A percentile compares a stretch with the other conserved stretches of the same genome.
These are phyloP conservation scores for Beauveria medogensis DNA, from an alignment of 2,329 filamentous ascomycete genomes.

Conservation along the genomic window DNA sequence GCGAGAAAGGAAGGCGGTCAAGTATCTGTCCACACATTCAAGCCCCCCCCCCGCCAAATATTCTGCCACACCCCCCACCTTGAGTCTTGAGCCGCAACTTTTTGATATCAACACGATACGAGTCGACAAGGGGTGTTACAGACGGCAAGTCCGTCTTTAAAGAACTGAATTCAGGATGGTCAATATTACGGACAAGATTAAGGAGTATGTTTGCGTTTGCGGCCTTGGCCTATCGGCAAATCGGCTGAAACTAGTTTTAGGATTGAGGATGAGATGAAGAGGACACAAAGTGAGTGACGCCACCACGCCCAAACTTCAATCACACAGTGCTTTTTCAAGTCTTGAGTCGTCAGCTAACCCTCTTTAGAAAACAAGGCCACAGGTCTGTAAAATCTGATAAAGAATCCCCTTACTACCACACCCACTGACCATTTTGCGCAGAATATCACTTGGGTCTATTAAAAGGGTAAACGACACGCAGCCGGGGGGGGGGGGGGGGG, in stretches of 20 bases:
- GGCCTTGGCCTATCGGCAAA: slow-evolving; percentile 9
- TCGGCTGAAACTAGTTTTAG: slow-evolving; percentile 37
- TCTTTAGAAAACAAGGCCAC: slow-evolving; percentile 92
- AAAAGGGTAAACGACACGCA: slow-evolving; percentile 62
- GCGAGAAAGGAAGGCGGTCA: slow-evolving; percentile 15
- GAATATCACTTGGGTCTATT: slow-evolving; percentile 97
- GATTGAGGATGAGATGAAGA: slow-evolving; percentile 99
- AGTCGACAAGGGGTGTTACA: slow-evolving; percentile 7
- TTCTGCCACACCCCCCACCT: slow-evolving; percentile 22
- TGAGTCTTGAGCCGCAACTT: not conserved
- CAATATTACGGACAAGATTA: slow-evolving; percentile 99
- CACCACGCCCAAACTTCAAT: not conserved
- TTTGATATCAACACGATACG: not conserved
- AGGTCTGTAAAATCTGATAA: slow-evolving; percentile 49
- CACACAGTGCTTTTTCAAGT: not conserved
- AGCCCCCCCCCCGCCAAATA: slow-evolving; percentile 14
- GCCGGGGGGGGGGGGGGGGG: no score
- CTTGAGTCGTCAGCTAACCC: slow-evolving; percentile 15
- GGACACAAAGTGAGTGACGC: slow-evolving; percentile 76
- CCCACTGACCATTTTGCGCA: slow-evolving; percentile 29
- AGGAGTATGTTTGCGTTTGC: slow-evolving; percentile 60
- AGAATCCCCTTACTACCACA: not conserved
- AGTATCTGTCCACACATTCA: not conserved
- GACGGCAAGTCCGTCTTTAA: slow-evolving; percentile 25
- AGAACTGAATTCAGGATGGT: slow-evolving; percentile 60